phyloP scores from a whole-genome alignment of 257 asterid species.

The Euphrasia confusa region DNA sequence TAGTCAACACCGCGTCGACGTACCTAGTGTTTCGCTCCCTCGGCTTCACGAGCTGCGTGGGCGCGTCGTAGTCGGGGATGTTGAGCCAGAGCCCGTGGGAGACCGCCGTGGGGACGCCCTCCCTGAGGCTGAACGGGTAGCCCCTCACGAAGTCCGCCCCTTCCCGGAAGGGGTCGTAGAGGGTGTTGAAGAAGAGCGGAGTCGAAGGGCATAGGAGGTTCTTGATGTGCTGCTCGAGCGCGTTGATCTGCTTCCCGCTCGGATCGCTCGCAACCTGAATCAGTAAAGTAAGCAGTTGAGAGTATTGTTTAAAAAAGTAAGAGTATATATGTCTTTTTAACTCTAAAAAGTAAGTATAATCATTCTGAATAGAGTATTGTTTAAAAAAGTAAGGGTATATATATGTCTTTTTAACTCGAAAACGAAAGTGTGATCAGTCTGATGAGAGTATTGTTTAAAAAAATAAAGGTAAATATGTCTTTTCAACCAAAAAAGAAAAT shows the following conservation, averaged over 20 bases:
- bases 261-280: constrained; percentile 83
- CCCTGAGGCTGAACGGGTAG: constrained; percentile 89
- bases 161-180: constrained; percentile 75
- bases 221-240: constrained; percentile 79
- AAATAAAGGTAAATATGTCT: too few species aligned
- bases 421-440: too few species aligned
- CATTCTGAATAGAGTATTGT: too few species aligned
- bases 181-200: constrained; percentile 81
- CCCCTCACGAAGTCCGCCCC: constrained; percentile 88
- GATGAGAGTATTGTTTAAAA: too few species aligned
- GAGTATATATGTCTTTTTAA: too few species aligned
- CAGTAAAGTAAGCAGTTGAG: too few species aligned
- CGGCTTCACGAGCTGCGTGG: constrained; percentile 95
- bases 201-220: constrained; percentile 76
- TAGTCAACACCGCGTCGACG: constrained; percentile 78
- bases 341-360: too few species aligned
- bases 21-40: constrained; percentile 69
- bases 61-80: constrained; percentile 95
- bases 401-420: too few species aligned
- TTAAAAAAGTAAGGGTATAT: too few species aligned
- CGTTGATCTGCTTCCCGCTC: constrained; percentile 62
- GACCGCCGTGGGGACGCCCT: constrained; percentile 84
- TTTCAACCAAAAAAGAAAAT: too few species aligned
- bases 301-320: too few species aligned
- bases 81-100: constrained; percentile 93